Evolutionary conservation across 164 flowering plant species (phyloP), one percentile per base, ranked within the genome.

Genomic region (Brasenia schreberi): DNA sequence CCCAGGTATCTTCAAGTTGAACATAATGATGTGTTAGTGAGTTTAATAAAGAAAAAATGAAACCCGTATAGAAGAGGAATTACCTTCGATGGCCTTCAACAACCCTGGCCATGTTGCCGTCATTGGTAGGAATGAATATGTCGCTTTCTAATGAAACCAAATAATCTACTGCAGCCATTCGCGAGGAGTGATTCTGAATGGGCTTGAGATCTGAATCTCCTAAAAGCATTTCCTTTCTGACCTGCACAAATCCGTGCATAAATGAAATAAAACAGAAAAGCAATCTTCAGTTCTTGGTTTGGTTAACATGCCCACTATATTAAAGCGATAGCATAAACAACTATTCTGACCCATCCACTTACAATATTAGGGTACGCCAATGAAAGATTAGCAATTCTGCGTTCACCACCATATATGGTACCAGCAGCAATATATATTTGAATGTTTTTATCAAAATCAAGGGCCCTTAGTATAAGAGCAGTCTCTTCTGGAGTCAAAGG

Each of bases 41-140:
- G 56, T 49, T 49, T 9, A 14, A 49, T 2, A 49, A 49, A 14
- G 12, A 49, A 14, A 49, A 49, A 49, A 33, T 33, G 39, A 4
- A 33, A 33, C 39, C 3, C 39, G 4, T 33, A 33, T 33, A 33
- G 39, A 33, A 33, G 39, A 33, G 39, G 39, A 4, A 33, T 33
- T 77, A 93, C 98, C 98, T 90, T 69, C 98, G 90, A 76, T 93
- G 98, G 19, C 98, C 98, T 80, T 88, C 98, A 68, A 93, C 98
- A 69, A 93, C 96, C 81, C 84, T 92, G 42, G 98, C 98, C 98
- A 92, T 92, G 75, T 92, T 92, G 53, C 98, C 96, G 71, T 88
- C 96, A 76, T 92, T 90, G 18, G 98, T 90, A 17, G 98, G 98
- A 72, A 92, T 83, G 74, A 92, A 93, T 19, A 93, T 84, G 73